Conservation (phyloP, 2,329 filamentous ascomycete genomes). For the Colletotrichum lupini region DNA sequence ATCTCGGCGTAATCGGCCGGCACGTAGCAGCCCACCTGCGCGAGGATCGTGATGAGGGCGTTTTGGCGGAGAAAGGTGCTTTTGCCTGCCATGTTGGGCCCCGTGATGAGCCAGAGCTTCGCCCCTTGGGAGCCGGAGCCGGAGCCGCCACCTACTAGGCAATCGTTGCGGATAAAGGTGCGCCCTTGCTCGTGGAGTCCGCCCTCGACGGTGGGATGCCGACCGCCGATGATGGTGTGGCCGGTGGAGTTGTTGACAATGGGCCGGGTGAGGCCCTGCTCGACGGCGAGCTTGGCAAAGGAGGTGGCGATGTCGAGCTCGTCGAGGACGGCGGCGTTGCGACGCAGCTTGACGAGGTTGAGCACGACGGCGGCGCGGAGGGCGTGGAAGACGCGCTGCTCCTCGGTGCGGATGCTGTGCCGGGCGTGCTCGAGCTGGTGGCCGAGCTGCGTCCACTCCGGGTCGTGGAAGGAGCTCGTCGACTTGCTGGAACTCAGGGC, state of each 20-base stretch:
- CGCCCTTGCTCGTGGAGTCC: slow-evolving; percentile 84
- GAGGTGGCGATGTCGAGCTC: slow-evolving; percentile 92
- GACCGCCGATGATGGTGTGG: slow-evolving; percentile 85
- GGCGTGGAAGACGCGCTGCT: slow-evolving; percentile 80
- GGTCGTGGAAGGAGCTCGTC: slow-evolving; percentile 85
- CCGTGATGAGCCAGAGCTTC: slow-evolving; percentile 74
- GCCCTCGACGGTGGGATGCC: slow-evolving; percentile 92
- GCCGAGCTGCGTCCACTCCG: slow-evolving; percentile 87
- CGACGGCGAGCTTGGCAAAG: slow-evolving; percentile 81
- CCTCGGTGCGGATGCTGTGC: slow-evolving; percentile 83
- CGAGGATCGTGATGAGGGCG: slow-evolving; percentile 91
- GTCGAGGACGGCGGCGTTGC: slow-evolving; percentile 91
- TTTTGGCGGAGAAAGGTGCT: slow-evolving; percentile 96
- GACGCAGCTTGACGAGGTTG: slow-evolving; percentile 86
- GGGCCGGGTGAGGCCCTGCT: slow-evolving; percentile 80
- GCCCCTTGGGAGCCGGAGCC: slow-evolving; percentile 65
- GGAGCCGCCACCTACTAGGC: slow-evolving; percentile 68
- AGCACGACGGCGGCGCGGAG: slow-evolving; percentile 81
- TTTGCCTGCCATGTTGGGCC: slow-evolving; percentile 99
- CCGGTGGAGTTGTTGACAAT: slow-evolving; percentile 71
- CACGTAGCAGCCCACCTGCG: slow-evolving; percentile 92
- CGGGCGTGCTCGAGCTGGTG: slow-evolving; percentile 81
- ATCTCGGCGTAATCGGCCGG: slow-evolving; percentile 88
- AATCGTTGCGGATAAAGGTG: slow-evolving; percentile 87
- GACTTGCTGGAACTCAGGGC: slow-evolving; percentile 83